A percentile compares a stretch with the other conserved stretches of the same genome.
phyloP scores from a whole-genome alignment of 345 rosid genomes.

The Atalantia buxifolia region DNA sequence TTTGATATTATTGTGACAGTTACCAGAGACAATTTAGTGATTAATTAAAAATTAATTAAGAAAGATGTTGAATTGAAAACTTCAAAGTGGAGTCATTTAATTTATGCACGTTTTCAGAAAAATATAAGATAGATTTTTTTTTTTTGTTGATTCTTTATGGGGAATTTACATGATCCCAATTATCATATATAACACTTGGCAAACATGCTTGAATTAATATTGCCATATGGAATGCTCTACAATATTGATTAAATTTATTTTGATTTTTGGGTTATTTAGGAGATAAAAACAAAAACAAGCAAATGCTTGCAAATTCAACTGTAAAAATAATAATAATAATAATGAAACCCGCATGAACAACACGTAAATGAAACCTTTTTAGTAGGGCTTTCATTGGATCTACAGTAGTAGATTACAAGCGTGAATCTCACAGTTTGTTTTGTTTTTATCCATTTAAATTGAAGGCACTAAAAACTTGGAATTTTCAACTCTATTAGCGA shows the following conservation, averaged over 20 bases:
- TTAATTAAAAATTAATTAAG: background rate
- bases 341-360: background rate
- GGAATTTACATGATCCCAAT: background rate
- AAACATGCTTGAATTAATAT: background rate
- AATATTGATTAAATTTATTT: background rate
- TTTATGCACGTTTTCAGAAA: background rate
- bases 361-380: background rate
- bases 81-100: background rate
- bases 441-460: background rate
- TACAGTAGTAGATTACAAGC: background rate
- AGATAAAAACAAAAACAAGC: too few relatives aligned
- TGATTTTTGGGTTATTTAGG: background rate
- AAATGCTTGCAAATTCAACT: background rate
- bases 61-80: background rate
- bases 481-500: background rate
- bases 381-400: constrained; percentile 2
- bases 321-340: background rate
- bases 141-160: background rate
- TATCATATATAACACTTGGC: background rate
- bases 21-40: constrained; percentile 2
- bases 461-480: constrained; percentile 1
- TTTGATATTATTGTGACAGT: constrained; percentile 21
- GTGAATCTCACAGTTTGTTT: background rate
- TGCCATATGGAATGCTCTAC: background rate
- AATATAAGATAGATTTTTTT: too few relatives aligned